A percentile compares a stretch with the other conserved stretches of the same genome.
phyloP scores from a whole-genome alignment of 768 basidiomycete species.

The Tulasnella sp. region DNA sequence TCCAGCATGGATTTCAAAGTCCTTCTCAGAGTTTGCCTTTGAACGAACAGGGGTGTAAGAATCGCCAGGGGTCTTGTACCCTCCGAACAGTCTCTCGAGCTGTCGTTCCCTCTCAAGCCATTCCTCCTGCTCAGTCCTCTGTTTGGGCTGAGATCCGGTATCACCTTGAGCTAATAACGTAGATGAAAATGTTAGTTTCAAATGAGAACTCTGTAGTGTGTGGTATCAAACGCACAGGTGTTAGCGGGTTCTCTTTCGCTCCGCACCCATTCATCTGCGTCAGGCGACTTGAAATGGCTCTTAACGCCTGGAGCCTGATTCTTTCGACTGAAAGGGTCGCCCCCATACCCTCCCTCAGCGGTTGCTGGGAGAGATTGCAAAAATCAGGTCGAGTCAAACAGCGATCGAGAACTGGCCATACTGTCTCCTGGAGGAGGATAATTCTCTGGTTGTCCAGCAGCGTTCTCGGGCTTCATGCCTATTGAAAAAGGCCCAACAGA shows the following conservation, averaged over 20 bases:
- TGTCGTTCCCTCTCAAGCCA: background rate
- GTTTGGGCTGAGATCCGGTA: background rate
- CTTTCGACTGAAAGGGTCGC: conserved; percentile 12
- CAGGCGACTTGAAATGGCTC: conserved; percentile 8
- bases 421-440: conserved; percentile 9
- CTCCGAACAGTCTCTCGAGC: background rate
- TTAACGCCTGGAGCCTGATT: conserved; percentile 8
- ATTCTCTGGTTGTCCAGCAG: background rate
- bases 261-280: background rate
- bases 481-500: background rate
- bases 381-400: background rate
- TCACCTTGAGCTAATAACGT: background rate
- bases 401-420: background rate
- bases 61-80: background rate
- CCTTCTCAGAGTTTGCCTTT: conserved; percentile 8
- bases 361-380: background rate
- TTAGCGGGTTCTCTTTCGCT: background rate
- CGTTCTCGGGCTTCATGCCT: conserved; percentile 16
- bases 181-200: background rate
- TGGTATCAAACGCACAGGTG: background rate
- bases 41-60: background rate
- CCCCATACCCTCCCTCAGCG: conserved; percentile 11
- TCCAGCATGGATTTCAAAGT: conserved; percentile 10
- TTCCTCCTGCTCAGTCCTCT: background rate
- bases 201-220: background rate